These are phyloP conservation scores for Phytophthora pinifolia DNA, from an alignment of 352 stramenopile species.

Conservation along the genomic window DNA sequence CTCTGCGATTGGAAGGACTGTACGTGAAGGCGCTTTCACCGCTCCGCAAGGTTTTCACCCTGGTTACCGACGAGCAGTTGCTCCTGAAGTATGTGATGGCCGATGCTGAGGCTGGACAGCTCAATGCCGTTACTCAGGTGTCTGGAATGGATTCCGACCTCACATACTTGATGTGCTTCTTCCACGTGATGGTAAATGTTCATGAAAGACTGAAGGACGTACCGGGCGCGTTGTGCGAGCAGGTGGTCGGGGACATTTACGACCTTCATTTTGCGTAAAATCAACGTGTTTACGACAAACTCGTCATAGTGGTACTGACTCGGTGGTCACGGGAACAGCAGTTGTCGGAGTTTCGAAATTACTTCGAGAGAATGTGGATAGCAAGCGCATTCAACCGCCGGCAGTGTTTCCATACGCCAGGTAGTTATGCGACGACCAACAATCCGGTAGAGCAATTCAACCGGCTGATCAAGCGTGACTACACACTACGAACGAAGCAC, in stretches of 20 bases:
- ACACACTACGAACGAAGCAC: constrained; percentile 9
- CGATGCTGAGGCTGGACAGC: neutral
- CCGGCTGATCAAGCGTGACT: too few relatives aligned
- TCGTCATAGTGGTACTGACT: neutral
- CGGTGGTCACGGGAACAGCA: neutral
- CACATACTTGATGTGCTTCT: constrained; percentile 28
- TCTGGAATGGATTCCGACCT: constrained; percentile 7
- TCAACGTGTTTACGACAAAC: neutral
- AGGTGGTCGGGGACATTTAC: constrained; percentile 18
- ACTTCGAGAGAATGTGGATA: neutral
- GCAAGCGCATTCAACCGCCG: constrained; percentile 5
- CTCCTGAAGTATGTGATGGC: neutral
- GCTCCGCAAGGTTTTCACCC: neutral
- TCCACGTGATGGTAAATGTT: constrained; percentile 26
- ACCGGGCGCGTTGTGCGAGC: neutral
- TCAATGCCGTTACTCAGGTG: neutral
- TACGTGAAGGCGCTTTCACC: neutral
- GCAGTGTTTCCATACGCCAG: constrained; percentile 19
- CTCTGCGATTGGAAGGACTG: neutral
- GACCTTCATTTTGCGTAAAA: constrained; percentile 15
- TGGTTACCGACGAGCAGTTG: neutral
- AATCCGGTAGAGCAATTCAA: constrained; percentile 10
- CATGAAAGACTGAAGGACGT: neutral
- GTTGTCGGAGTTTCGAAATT: neutral
- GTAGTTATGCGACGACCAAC: constrained; percentile 2